Conservation (phyloP, 352 stramenopile species). For the Phytopythium ostracodes region DNA sequence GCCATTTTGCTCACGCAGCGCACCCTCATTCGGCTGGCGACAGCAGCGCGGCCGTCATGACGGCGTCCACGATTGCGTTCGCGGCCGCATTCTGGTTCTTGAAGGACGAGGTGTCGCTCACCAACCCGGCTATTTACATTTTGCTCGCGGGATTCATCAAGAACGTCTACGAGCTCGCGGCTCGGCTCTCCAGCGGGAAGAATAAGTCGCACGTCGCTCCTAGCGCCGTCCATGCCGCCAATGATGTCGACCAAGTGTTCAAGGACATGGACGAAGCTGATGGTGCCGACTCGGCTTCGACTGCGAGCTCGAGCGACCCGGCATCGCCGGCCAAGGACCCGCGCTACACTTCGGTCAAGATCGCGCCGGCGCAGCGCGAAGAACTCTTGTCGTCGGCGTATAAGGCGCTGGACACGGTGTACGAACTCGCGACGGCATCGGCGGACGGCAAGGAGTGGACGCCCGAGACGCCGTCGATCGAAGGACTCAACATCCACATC, state of each 20-base stretch:
- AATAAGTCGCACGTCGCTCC: slow-evolving; percentile 3
- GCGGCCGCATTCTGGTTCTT: slow-evolving; percentile 74
- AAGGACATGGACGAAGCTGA: slow-evolving; percentile 29
- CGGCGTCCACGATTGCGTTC: slow-evolving; percentile 59
- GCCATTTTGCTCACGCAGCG: neutral
- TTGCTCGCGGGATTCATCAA: slow-evolving; percentile 63
- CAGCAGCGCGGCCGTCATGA: slow-evolving; percentile 45
- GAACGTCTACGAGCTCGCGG: slow-evolving; percentile 59
- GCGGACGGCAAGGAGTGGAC: slow-evolving; percentile 57
- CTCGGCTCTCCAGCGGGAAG: slow-evolving; percentile 25
- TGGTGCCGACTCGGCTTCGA: slow-evolving; percentile 10
- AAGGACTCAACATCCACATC: slow-evolving; percentile 40
- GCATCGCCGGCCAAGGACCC: slow-evolving; percentile 11
- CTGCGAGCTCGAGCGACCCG: slow-evolving; percentile 4
- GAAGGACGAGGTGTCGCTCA: slow-evolving; percentile 66
- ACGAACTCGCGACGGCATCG: slow-evolving; percentile 39
- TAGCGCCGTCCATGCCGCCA: slow-evolving; percentile 13
- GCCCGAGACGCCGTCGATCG: slow-evolving; percentile 51
- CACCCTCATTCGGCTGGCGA: slow-evolving; percentile 6
- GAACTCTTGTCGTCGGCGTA: slow-evolving; percentile 46
- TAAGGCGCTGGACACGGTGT: slow-evolving; percentile 47
- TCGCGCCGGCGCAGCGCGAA: slow-evolving; percentile 37
- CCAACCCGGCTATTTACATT: slow-evolving; percentile 78
- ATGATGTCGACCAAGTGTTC: slow-evolving; percentile 34
- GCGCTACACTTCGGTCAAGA: slow-evolving; percentile 34